These are phyloP conservation scores for Ustilago vetiveriae DNA, from an alignment of 1,284 basidiomycete species.

Conservation along the genomic window DNA sequence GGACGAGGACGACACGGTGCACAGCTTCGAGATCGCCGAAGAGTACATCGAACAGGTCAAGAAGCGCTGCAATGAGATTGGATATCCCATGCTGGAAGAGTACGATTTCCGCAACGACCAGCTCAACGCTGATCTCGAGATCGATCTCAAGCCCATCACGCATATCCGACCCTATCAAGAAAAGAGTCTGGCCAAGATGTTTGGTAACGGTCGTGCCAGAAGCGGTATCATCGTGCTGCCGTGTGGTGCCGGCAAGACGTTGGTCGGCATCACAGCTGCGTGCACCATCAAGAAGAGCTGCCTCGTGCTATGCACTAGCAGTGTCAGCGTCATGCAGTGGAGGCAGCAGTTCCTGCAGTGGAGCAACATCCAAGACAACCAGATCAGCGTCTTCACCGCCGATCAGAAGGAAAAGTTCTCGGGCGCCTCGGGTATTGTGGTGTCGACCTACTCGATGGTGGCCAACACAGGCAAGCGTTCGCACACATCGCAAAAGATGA, in stretches of 20 bases:
- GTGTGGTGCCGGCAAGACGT: constrained; percentile 97
- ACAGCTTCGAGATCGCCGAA: constrained; percentile 66
- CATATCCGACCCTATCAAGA: constrained; percentile 67
- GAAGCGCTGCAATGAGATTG: constrained; percentile 65
- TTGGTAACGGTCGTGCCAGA: constrained; percentile 65
- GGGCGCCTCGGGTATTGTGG: constrained; percentile 64
- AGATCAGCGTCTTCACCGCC: constrained; percentile 66
- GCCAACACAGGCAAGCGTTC: constrained; percentile 67
- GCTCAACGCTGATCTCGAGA: constrained; percentile 65
- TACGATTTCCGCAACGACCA: constrained; percentile 67
- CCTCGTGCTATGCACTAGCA: constrained; percentile 83
- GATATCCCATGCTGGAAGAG: constrained; percentile 66
- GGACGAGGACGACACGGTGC: constrained; percentile 65
- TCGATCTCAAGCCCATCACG: constrained; percentile 66
- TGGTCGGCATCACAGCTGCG: constrained; percentile 98
- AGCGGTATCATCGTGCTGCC: constrained; percentile 98
- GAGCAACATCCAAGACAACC: constrained; percentile 67
- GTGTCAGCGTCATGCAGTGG: constrained; percentile 67
- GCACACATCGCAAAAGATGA: constrained; percentile 67
- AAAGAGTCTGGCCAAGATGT: constrained; percentile 67
- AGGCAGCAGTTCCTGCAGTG: constrained; percentile 66
- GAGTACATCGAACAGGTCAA: constrained; percentile 65
- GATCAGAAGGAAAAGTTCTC: constrained; percentile 67
- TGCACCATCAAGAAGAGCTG: constrained; percentile 99
- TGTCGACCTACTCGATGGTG: constrained; percentile 67